phyloP scores from a whole-genome alignment of 2,329 filamentous ascomycete genomes.

The Periconia sp. region DNA sequence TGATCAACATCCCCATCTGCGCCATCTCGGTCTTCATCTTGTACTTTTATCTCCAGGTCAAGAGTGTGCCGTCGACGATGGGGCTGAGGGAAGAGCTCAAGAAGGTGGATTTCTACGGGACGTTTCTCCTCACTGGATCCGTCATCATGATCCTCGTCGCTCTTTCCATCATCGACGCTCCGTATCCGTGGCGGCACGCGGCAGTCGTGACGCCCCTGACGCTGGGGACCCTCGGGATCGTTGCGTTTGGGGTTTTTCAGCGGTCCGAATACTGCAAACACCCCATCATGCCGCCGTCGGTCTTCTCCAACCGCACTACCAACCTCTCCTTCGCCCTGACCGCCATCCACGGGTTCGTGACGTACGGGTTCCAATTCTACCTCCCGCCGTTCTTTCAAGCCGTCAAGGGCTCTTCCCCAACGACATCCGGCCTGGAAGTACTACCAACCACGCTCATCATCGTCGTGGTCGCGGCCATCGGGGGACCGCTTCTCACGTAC shows the following conservation, averaged over 20 bases:
- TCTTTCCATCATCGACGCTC: constrained; percentile 49
- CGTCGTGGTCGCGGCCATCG: constrained; percentile 21
- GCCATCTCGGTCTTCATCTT: constrained; percentile 29
- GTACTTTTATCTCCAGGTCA: constrained; percentile 33
- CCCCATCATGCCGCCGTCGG: constrained; percentile 45
- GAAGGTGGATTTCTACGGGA: constrained; percentile 50
- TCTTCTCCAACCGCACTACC: constrained; percentile 50
- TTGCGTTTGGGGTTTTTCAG: constrained; percentile 45
- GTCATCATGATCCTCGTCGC: constrained; percentile 47
- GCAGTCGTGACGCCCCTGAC: constrained; percentile 49
- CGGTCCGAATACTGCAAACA: constrained; percentile 23
- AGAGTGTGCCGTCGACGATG: constrained; percentile 6
- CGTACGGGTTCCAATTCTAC: constrained; percentile 30
- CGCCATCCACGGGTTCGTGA: constrained; percentile 32
- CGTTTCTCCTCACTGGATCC: constrained; percentile 44
- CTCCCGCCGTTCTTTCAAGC: constrained; percentile 34
- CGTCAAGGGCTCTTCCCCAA: constrained; percentile 22
- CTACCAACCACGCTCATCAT: constrained; percentile 28
- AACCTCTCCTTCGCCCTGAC: constrained; percentile 38
- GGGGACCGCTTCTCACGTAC: constrained; percentile 21
- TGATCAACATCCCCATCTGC: constrained; percentile 39
- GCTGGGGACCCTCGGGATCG: constrained; percentile 46
- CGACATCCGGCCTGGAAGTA: constrained; percentile 27
- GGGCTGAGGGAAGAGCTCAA: constrained; percentile 19
- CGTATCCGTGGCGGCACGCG: constrained; percentile 46